Percentiles rank a stretch among this genome's conserved stretches.
Evolutionary conservation across 192 early-diverging fungal species (phyloP).

Genomic region (Coemansia sp.): DNA sequence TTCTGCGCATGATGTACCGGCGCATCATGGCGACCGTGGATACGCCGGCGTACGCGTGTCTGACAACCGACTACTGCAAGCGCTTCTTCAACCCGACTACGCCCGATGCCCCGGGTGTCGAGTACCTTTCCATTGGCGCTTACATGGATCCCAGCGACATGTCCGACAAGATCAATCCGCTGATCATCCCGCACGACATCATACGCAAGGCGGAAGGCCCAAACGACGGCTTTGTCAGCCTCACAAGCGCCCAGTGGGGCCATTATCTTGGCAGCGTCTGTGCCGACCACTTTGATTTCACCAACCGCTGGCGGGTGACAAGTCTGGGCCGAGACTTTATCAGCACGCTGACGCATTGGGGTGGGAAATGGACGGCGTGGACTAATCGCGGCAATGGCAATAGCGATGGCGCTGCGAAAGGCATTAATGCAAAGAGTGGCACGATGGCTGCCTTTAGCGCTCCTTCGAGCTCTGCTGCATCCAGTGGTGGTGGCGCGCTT

Average conservation of each 20-base stretch:
- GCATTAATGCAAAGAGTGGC: background rate
- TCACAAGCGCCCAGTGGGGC: conserved; percentile 87
- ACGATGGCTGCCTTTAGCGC: background rate
- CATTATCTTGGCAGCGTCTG: conserved; percentile 77
- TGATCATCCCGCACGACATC: conserved; percentile 78
- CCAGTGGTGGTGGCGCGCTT: conserved; percentile 5
- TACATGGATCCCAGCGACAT: conserved; percentile 67
- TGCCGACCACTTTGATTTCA: conserved; percentile 91
- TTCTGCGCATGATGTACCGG: conserved; percentile 50
- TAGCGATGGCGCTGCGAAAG: background rate
- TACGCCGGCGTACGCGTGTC: conserved; percentile 87
- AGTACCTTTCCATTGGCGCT: conserved; percentile 84
- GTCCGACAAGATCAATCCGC: conserved; percentile 63
- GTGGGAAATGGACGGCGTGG: conserved; percentile 50
- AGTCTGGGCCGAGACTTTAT: conserved; percentile 45
- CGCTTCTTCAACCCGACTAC: conserved; percentile 88
- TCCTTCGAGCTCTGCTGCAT: background rate
- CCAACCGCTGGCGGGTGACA: conserved; percentile 49
- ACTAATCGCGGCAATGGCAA: conserved; percentile 14
- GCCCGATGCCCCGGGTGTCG: conserved; percentile 71
- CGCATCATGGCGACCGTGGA: conserved; percentile 75
- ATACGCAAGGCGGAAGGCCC: conserved; percentile 78
- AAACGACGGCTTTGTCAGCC: conserved; percentile 91
- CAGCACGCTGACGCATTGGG: conserved; percentile 39
- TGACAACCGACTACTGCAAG: conserved; percentile 85